phyloP scores from a whole-genome alignment of 1,284 basidiomycete species.

The Peniophora sp. region DNA sequence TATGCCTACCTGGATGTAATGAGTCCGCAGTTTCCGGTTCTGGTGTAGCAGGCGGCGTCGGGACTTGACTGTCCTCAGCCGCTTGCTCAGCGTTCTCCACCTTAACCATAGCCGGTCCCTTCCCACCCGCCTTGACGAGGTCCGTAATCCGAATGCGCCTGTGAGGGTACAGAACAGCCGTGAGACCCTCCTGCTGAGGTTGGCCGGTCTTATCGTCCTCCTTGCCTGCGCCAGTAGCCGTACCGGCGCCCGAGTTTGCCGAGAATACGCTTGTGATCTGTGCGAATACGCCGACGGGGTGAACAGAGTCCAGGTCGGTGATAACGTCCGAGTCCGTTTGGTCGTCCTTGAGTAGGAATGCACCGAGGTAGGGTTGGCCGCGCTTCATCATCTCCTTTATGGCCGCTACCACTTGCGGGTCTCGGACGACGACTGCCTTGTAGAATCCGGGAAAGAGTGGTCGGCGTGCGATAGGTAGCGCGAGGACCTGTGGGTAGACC shows the following conservation, averaged over 20 bases:
- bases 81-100: conserved; percentile 38
- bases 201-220: conserved; percentile 40
- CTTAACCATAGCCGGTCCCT: conserved; percentile 26
- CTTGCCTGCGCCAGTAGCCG: conserved; percentile 23
- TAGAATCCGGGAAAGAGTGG: conserved; percentile 98
- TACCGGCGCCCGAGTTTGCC: conserved; percentile 38
- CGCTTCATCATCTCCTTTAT: conserved; percentile 96
- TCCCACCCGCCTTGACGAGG: conserved; percentile 62
- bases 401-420: conserved; percentile 87
- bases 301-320: conserved; percentile 81
- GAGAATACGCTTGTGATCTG: conserved; percentile 96
- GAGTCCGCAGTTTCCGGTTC: conserved; percentile 21
- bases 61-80: conserved; percentile 33
- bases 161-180: conserved; percentile 94
- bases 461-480: conserved; percentile 91
- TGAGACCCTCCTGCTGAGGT: conserved; percentile 70
- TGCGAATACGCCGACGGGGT: conserved; percentile 93
- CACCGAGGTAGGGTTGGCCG: conserved; percentile 96
- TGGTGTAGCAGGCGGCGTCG: conserved; percentile 40
- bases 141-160: conserved; percentile 89
- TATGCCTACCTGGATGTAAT: conserved; percentile 11
- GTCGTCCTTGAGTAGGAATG: conserved; percentile 95
- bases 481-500: conserved; percentile 90
- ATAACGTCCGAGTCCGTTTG: conserved; percentile 92
- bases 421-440: conserved; percentile 90